Conservation (phyloP, 2,329 filamentous ascomycete genomes). For the Cadophora gregata region DNA sequence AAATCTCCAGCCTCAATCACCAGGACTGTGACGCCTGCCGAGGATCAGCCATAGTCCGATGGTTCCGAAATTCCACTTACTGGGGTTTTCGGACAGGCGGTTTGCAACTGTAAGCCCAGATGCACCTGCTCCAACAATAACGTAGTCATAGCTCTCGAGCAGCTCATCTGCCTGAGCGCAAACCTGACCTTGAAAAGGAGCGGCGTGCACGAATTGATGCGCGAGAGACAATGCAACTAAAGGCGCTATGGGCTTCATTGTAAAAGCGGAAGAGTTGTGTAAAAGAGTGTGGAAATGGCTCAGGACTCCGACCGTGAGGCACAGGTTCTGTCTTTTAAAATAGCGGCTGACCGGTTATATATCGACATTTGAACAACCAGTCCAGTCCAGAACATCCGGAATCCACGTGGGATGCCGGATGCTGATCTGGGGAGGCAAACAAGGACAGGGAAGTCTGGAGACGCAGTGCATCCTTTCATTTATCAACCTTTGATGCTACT, state of each 20-base stretch:
- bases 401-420: not conserved
- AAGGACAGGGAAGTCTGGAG: too few relatives aligned
- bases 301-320: too few relatives aligned
- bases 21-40: constrained; percentile 18
- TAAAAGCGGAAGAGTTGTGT: not conserved
- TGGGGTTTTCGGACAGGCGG: constrained; percentile 22
- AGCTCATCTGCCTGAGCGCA: not conserved
- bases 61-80: not conserved
- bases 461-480: not conserved
- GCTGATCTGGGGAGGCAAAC: not conserved
- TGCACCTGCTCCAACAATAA: constrained; percentile 22
- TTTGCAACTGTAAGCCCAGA: constrained; percentile 27
- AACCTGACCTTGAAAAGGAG: not conserved
- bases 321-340: too few relatives aligned
- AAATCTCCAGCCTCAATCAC: constrained; percentile 30
- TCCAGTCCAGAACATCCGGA: not conserved
- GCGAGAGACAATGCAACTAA: not conserved
- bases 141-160: constrained; percentile 3
- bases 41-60: not conserved
- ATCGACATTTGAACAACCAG: too few relatives aligned
- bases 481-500: not conserved
- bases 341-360: too few relatives aligned
- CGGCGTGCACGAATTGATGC: not conserved
- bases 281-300: not conserved
- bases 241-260: not conserved